phyloP scores from a whole-genome alignment of 2,329 filamentous ascomycete genomes.

The Pyrenophora tritici-repentis region DNA sequence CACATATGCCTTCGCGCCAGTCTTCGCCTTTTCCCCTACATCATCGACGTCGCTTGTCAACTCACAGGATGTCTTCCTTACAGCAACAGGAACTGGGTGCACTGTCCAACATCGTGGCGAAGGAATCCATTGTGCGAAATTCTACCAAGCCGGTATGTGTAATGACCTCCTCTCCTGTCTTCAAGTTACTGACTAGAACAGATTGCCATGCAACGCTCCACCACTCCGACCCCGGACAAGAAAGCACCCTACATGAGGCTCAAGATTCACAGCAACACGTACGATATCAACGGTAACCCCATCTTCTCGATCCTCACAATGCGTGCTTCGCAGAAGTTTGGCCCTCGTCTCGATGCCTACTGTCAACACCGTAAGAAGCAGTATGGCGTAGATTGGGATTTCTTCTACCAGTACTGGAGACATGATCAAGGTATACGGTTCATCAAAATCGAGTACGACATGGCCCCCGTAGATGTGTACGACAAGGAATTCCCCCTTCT shows the following conservation, averaged over 20 bases:
- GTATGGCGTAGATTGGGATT: constrained; percentile 16
- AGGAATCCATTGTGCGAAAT: not conserved
- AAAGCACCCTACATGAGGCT: constrained; percentile 4
- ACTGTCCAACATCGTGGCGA: not conserved
- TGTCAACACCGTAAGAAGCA: constrained; percentile 18
- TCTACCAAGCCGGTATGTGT: not conserved
- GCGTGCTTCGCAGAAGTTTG: constrained; percentile 9
- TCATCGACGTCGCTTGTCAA: not conserved
- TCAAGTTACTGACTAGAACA: constrained; percentile 2
- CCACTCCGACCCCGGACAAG: not conserved
- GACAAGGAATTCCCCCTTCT: constrained; percentile 7
- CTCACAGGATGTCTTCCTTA: not conserved
- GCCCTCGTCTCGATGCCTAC: constrained; percentile 19
- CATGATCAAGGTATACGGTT: not conserved
- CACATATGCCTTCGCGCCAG: constrained; percentile 7
- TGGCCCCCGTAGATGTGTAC: constrained; percentile 15
- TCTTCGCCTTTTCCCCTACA: not conserved
- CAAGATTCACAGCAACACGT: constrained; percentile 19
- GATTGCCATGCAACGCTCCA: not conserved
- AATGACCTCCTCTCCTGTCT: not conserved
- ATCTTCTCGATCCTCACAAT: constrained; percentile 24
- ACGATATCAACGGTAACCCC: constrained; percentile 8
- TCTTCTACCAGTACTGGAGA: constrained; percentile 16
- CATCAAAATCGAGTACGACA: constrained; percentile 17
- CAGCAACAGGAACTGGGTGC: not conserved